These are phyloP conservation scores for Iris macrosiphon DNA, from an alignment of 106 monocot genomes.

Conservation along the genomic window DNA sequence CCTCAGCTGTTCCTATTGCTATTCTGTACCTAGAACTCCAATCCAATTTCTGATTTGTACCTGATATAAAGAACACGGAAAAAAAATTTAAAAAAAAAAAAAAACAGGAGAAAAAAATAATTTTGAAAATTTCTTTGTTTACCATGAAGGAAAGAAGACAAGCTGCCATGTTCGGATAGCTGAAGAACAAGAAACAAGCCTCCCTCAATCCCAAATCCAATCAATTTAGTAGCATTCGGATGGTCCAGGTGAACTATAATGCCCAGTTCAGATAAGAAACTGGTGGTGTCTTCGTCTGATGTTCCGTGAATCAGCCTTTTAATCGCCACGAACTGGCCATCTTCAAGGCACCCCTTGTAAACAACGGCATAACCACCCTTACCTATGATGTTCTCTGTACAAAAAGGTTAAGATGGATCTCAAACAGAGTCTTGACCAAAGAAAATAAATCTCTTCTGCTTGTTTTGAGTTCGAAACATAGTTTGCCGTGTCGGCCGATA, in stretches of 20 bases:
- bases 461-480: too few species aligned
- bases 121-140: background rate
- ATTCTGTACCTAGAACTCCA: conserved; percentile 48
- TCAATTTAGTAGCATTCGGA: conserved; percentile 50
- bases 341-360: conserved; percentile 39
- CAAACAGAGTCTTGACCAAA: too few species aligned
- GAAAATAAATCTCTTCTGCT: too few species aligned
- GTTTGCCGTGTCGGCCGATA: too few species aligned
- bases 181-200: conserved; percentile 61
- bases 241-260: conserved; percentile 49
- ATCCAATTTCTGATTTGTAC: conserved; percentile 28
- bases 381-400: conserved; percentile 61
- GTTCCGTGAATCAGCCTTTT: conserved; percentile 36
- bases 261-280: conserved; percentile 62
- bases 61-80: conserved; percentile 11
- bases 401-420: too few species aligned
- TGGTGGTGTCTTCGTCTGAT: conserved; percentile 25
- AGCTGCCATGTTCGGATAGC: conserved; percentile 48
- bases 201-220: conserved; percentile 57
- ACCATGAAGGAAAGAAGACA: conserved; percentile 46
- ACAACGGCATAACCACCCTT: conserved; percentile 71
- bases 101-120: background rate
- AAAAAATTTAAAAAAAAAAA: background rate
- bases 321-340: conserved; percentile 53
- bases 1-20: conserved; percentile 45